Conservation (phyloP, 2,329 filamentous ascomycete genomes). For the Claviceps maximensis region DNA sequence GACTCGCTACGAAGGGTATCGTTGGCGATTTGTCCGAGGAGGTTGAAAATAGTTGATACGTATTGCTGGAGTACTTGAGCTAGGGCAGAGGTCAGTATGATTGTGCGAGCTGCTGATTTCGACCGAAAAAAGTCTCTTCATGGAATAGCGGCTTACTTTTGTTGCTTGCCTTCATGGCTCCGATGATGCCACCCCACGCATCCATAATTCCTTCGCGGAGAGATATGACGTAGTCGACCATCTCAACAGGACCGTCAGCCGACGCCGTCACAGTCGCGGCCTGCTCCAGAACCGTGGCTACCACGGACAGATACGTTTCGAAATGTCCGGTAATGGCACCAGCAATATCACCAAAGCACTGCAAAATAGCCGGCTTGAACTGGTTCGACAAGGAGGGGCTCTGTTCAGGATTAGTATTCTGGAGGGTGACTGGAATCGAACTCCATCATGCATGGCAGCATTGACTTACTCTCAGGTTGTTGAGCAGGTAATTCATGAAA, state of each 20-base stretch:
- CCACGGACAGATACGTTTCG: constrained; percentile 82
- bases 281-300: constrained; percentile 88
- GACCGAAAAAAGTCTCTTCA: not conserved
- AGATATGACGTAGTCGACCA: constrained; percentile 92
- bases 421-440: no score
- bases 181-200: constrained; percentile 93
- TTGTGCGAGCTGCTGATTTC: not conserved
- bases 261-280: constrained; percentile 70
- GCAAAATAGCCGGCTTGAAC: constrained; percentile 94
- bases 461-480: constrained; percentile 63
- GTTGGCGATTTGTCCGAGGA: constrained; percentile 66
- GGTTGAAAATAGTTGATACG: constrained; percentile 73
- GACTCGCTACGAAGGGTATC: constrained; percentile 86
- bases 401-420: constrained; percentile 24
- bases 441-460: no score
- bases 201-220: constrained; percentile 97
- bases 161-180: constrained; percentile 73
- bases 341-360: constrained; percentile 96
- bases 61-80: constrained; percentile 62
- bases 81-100: constrained; percentile 19
- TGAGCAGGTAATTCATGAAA: constrained; percentile 96
- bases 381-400: constrained; percentile 82
- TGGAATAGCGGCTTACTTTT: constrained; percentile 56
- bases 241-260: constrained; percentile 77
- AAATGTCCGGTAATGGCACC: constrained; percentile 86